Evolutionary conservation across 352 stramenopile genomes (phyloP).

Genomic region (Globisporangium viniferum): DNA sequence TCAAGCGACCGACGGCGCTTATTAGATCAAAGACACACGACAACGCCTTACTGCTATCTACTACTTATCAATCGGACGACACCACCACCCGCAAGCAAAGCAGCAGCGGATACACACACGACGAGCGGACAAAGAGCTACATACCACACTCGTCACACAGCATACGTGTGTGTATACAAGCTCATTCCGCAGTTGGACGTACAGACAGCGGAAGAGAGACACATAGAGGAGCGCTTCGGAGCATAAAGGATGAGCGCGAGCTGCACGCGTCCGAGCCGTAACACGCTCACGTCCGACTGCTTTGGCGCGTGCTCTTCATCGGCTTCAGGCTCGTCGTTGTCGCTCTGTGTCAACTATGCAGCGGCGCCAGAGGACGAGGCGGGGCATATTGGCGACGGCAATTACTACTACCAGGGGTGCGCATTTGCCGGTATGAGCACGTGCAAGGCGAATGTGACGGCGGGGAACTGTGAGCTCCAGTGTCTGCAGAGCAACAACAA

Average conservation of each 20-base stretch:
- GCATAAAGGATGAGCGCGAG: background rate
- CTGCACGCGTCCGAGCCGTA: slow-evolving; percentile 39
- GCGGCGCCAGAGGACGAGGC: slow-evolving; percentile 22
- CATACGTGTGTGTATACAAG: background rate
- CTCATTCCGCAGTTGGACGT: background rate
- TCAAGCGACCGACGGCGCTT: background rate
- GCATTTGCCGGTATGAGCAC: slow-evolving; percentile 41
- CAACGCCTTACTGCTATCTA: background rate
- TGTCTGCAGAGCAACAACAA: slow-evolving; percentile 47
- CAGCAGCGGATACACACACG: background rate
- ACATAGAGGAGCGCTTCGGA: background rate
- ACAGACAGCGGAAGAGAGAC: background rate
- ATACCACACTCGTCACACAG: background rate
- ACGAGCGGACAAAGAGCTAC: background rate
- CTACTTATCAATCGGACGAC: background rate
- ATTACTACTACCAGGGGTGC: slow-evolving; percentile 68
- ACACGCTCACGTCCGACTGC: slow-evolving; percentile 62
- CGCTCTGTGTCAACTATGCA: slow-evolving; percentile 69
- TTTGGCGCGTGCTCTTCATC: slow-evolving; percentile 34
- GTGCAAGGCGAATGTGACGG: slow-evolving; percentile 45
- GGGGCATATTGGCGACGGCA: slow-evolving; percentile 37
- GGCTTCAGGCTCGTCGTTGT: slow-evolving; percentile 1
- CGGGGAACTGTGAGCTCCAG: slow-evolving; percentile 55
- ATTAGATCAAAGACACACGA: background rate
- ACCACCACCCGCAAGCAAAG: background rate